Conservation (phyloP, 768 basidiomycete species). For the Russula lepida region DNA sequence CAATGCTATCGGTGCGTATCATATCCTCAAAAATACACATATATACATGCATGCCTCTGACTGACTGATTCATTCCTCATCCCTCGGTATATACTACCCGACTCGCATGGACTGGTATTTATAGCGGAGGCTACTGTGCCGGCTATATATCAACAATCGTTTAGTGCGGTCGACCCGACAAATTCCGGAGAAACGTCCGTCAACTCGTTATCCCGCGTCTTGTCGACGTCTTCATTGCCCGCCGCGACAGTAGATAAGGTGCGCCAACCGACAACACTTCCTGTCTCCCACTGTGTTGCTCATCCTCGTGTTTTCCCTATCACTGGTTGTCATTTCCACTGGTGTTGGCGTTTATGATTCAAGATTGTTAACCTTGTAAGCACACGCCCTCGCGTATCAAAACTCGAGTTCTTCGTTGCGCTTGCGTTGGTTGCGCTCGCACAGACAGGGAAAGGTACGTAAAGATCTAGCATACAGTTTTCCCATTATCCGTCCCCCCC, state of each 20-base stretch:
- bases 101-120: neutral
- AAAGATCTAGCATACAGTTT: neutral
- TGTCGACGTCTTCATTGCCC: slow-evolving; percentile 69
- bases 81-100: too few relatives aligned
- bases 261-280: slow-evolving; percentile 1
- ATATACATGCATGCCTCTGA: neutral
- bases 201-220: slow-evolving; percentile 69
- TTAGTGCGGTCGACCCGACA: slow-evolving; percentile 60
- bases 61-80: neutral
- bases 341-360: neutral
- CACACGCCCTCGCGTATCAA: slow-evolving; percentile 70
- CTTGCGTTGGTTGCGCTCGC: slow-evolving; percentile 81
- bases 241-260: slow-evolving; percentile 82
- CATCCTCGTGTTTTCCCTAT: neutral
- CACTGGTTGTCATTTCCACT: neutral
- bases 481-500: too few relatives aligned
- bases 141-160: slow-evolving; percentile 64
- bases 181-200: slow-evolving; percentile 74
- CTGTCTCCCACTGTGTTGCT: neutral
- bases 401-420: slow-evolving; percentile 87
- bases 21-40: neutral
- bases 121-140: slow-evolving; percentile 77
- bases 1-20: slow-evolving; percentile 16
- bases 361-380: slow-evolving; percentile 90
- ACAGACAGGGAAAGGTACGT: slow-evolving; percentile 68